Evolutionary conservation across 371 early-diverging fungal species (phyloP).

Genomic region (Apophysomyces ossiformis): DNA sequence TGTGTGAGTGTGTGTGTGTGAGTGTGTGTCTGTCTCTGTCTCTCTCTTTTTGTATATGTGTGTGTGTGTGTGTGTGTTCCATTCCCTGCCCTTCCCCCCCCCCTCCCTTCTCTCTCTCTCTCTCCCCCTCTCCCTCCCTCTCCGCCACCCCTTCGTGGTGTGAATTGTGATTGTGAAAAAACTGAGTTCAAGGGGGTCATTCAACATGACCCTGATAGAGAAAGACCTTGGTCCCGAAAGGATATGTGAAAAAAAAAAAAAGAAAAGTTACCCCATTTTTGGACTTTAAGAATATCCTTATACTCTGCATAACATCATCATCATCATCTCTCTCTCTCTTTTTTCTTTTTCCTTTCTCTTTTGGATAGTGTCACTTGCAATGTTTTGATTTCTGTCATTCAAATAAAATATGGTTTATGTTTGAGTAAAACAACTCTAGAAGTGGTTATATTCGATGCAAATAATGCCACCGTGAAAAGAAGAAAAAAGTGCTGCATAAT

Average conservation of each 20-base stretch:
- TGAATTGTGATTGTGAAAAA: slow-evolving; percentile 8
- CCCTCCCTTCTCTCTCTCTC: not conserved
- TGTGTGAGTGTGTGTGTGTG: too few relatives aligned
- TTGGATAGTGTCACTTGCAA: not conserved
- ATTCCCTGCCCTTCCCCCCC: too few relatives aligned
- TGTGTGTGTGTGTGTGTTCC: too few relatives aligned
- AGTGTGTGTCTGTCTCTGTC: too few relatives aligned
- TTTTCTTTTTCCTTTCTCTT: slow-evolving; percentile 13
- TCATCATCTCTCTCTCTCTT: not conserved
- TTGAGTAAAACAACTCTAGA: slow-evolving; percentile 5
- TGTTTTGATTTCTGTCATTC: slow-evolving; percentile 1
- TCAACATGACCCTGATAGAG: too few relatives aligned
- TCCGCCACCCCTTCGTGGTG: not conserved
- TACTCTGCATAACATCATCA: slow-evolving; percentile 5
- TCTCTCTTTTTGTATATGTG: too few relatives aligned
- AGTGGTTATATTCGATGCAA: slow-evolving; percentile 9
- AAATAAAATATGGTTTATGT: not conserved
- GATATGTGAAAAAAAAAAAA: not conserved
- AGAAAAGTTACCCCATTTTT: slow-evolving; percentile 5
- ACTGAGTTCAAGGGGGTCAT: slow-evolving; percentile 5
- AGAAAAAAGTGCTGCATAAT: slow-evolving; percentile 14
- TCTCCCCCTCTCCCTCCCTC: not conserved
- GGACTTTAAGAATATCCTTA: not conserved
- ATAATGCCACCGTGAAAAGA: not conserved
- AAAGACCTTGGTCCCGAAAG: not conserved